These are phyloP conservation scores for Theobroma grandiflorum DNA, from an alignment of 441 rosid species.

Conservation along the genomic window DNA sequence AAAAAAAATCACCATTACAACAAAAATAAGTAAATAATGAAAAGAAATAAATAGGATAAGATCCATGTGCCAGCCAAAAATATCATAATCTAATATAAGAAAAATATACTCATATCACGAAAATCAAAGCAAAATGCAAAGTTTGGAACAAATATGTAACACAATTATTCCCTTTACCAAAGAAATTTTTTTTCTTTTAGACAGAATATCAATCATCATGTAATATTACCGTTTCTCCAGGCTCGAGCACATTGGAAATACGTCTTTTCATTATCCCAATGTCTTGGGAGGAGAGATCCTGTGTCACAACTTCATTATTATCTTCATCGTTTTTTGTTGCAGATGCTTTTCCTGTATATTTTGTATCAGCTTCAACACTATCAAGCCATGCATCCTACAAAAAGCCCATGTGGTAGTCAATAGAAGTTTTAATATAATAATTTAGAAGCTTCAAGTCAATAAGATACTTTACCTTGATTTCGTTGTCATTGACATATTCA, in stretches of 20 bases:
- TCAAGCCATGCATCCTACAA: slow-evolving; percentile 99
- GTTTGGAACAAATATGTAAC: not conserved
- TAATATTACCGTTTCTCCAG: slow-evolving; percentile 85
- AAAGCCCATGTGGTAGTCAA: slow-evolving; percentile 20
- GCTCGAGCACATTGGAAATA: slow-evolving; percentile 79
- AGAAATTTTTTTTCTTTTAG: not conserved
- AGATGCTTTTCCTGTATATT: slow-evolving; percentile 52
- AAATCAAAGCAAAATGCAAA: not conserved
- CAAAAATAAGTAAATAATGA: not conserved
- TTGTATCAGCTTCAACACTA: slow-evolving; percentile 66
- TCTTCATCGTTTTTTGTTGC: slow-evolving; percentile 38
- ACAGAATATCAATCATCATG: not conserved
- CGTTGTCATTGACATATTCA: slow-evolving; percentile 78
- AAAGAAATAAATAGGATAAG: not conserved
- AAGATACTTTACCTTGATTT: slow-evolving; percentile 66
- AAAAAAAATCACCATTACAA: not conserved
- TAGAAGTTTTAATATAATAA: slow-evolving; percentile 8
- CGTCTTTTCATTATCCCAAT: slow-evolving; percentile 80
- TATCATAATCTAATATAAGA: slow-evolving; percentile 9
- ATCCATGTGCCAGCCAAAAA: not conserved
- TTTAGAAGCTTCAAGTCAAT: slow-evolving; percentile 13
- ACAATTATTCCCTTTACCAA: not conserved
- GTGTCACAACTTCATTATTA: slow-evolving; percentile 40
- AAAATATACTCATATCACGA: not conserved
- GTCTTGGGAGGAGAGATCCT: slow-evolving; percentile 76